phyloP scores from a whole-genome alignment of 192 early-diverging fungal genomes.

The Backusella australiensis region DNA sequence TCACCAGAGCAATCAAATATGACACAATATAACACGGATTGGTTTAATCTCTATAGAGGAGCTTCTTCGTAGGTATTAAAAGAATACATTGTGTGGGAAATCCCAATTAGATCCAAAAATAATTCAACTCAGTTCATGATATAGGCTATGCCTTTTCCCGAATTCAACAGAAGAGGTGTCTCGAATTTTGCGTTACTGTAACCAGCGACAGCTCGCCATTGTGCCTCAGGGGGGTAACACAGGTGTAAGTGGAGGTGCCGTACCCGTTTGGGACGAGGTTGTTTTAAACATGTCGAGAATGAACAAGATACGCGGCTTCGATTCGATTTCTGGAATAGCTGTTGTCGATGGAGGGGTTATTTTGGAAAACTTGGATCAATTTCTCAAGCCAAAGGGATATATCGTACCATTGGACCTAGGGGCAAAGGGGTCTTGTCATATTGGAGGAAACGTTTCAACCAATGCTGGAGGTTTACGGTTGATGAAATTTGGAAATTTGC shows the following conservation, averaged over 20 bases:
- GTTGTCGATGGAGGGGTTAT: conserved; percentile 89
- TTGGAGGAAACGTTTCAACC: conserved; percentile 96
- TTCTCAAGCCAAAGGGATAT: conserved; percentile 73
- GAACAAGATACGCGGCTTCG: conserved; percentile 69
- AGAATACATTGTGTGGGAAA: neutral
- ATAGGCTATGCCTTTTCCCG: conserved; percentile 75
- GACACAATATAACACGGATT: conserved; percentile 75
- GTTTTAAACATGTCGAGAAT: conserved; percentile 78
- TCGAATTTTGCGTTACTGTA: conserved; percentile 81
- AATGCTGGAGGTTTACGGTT: conserved; percentile 95
- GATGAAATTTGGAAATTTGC: conserved; percentile 91
- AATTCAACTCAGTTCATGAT: neutral
- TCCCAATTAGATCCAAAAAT: neutral
- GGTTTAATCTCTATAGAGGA: conserved; percentile 92
- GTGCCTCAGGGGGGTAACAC: conserved; percentile 99
- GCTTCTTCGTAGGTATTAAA: conserved; percentile 41
- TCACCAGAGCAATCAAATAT: conserved; percentile 48
- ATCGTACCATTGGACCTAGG: conserved; percentile 91
- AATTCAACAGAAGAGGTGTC: conserved; percentile 80
- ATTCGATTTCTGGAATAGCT: conserved; percentile 72
- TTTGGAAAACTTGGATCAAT: conserved; percentile 84
- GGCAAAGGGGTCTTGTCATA: conserved; percentile 86
- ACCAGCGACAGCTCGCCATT: conserved; percentile 78
- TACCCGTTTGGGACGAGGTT: conserved; percentile 95
- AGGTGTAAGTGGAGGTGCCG: conserved; percentile 89